Conservation (phyloP, 306 rosid genomes). For the Cicer arietinum region DNA sequence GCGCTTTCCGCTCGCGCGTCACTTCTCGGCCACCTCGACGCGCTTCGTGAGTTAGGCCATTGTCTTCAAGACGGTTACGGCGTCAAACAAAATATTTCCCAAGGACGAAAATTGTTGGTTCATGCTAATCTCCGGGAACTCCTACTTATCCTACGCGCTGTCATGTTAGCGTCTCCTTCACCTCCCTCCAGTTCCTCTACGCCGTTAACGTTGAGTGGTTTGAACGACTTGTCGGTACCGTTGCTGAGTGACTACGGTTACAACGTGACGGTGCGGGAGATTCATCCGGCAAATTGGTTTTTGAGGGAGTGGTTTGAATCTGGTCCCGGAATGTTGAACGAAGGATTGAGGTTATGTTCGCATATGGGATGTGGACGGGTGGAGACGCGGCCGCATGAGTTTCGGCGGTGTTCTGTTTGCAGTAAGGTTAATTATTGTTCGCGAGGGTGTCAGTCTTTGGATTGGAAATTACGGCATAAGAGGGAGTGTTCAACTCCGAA, state of each 20-base stretch:
- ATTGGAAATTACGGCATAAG: slow-evolving; percentile 82
- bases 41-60: slow-evolving; percentile 88
- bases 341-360: slow-evolving; percentile 64
- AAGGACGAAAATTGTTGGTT: slow-evolving; percentile 71
- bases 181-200: slow-evolving; percentile 1
- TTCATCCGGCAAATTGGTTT: slow-evolving; percentile 70
- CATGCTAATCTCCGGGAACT: slow-evolving; percentile 86
- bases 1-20: slow-evolving; percentile 82
- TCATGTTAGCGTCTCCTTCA: slow-evolving; percentile 13
- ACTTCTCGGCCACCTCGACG: slow-evolving; percentile 74
- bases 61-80: slow-evolving; percentile 97
- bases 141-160: slow-evolving; percentile 47
- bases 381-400: slow-evolving; percentile 85
- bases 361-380: slow-evolving; percentile 81
- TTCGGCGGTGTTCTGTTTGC: slow-evolving; percentile 85
- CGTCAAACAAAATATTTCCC: slow-evolving; percentile 52
- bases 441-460: slow-evolving; percentile 86
- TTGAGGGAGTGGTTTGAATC: slow-evolving; percentile 77
- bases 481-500: slow-evolving; percentile 57
- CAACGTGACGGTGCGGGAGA: slow-evolving; percentile 55
- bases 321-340: slow-evolving; percentile 38
- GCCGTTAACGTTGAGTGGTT: slow-evolving; percentile 41
- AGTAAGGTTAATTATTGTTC: slow-evolving; percentile 86
- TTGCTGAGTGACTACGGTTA: slow-evolving; percentile 64
- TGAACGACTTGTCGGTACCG: slow-evolving; percentile 46